These are phyloP conservation scores for Phytomonas sp. DNA, from an alignment of 208 protist genomes.

Conservation along the genomic window DNA sequence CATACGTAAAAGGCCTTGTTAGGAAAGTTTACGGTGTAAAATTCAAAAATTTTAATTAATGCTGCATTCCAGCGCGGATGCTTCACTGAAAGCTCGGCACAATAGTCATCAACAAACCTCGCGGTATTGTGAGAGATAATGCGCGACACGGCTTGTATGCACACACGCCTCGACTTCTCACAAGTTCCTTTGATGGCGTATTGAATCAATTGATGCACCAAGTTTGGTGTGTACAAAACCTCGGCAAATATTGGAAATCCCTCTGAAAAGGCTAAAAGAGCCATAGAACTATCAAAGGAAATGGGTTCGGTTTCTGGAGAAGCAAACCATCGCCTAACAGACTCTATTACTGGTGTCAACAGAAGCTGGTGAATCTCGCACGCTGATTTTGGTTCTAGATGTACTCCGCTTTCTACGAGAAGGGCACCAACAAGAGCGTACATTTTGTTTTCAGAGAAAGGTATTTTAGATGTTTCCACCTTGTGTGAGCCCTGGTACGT, in stretches of 20 bases:
- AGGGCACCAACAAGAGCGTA: neutral
- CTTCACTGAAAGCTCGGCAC: neutral
- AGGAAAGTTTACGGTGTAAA: neutral
- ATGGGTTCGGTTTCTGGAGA: neutral
- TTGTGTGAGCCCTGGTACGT: neutral
- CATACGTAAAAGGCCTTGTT: neutral
- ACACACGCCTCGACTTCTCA: neutral
- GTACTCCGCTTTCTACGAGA: neutral
- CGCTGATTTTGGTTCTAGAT: neutral
- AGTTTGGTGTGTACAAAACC: neutral
- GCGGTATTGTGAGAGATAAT: neutral
- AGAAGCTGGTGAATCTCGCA: neutral
- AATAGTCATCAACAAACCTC: neutral
- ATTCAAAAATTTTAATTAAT: neutral
- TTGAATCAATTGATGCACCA: neutral
- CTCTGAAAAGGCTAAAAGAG: conserved; percentile 3
- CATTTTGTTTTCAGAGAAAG: neutral
- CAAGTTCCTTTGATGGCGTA: neutral
- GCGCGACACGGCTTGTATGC: neutral
- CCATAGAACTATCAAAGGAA: neutral
- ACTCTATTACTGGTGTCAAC: neutral
- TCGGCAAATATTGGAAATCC: neutral
- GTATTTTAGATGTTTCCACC: neutral
- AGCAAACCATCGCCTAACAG: neutral
- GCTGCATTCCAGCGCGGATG: neutral